Percentiles rank a stretch among this genome's conserved stretches.
Evolutionary conservation across 2,329 filamentous ascomycete species (phyloP).

Genomic region (Xylariaceae sp.): DNA sequence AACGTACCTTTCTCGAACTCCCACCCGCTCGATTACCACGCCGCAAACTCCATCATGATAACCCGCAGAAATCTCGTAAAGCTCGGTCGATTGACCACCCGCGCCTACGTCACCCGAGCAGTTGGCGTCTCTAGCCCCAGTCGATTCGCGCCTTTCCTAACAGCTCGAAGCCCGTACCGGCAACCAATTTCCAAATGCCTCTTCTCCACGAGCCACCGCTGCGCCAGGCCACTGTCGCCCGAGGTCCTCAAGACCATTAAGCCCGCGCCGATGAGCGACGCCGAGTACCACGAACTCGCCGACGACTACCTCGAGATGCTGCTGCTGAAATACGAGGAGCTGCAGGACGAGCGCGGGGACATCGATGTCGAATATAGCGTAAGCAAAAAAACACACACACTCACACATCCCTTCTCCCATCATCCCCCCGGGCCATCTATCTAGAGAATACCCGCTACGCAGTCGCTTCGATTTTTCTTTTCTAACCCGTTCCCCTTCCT

Average conservation of each 20-base stretch:
- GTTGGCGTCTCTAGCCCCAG: slow-evolving; percentile 25
- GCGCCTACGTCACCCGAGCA: slow-evolving; percentile 29
- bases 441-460: no score
- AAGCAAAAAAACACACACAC: no score
- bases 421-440: no score
- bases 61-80: slow-evolving; percentile 38
- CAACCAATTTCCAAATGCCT: slow-evolving; percentile 6
- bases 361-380: slow-evolving; percentile 91
- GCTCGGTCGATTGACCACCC: slow-evolving; percentile 43
- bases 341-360: slow-evolving; percentile 73
- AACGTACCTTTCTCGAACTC: neutral
- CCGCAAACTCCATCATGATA: slow-evolving; percentile 31
- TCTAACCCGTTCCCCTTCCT: no score
- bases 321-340: slow-evolving; percentile 65
- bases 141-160: slow-evolving; percentile 23
- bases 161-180: slow-evolving; percentile 1
- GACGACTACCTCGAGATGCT: slow-evolving; percentile 71
- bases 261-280: slow-evolving; percentile 67
- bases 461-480: no score
- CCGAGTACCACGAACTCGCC: slow-evolving; percentile 76
- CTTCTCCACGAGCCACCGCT: slow-evolving; percentile 43
- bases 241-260: slow-evolving; percentile 32
- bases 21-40: no score
- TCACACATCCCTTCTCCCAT: no score
- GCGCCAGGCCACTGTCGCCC: slow-evolving; percentile 44